phyloP scores from a whole-genome alignment of 805 yeast species.

The Candida caryicola region DNA sequence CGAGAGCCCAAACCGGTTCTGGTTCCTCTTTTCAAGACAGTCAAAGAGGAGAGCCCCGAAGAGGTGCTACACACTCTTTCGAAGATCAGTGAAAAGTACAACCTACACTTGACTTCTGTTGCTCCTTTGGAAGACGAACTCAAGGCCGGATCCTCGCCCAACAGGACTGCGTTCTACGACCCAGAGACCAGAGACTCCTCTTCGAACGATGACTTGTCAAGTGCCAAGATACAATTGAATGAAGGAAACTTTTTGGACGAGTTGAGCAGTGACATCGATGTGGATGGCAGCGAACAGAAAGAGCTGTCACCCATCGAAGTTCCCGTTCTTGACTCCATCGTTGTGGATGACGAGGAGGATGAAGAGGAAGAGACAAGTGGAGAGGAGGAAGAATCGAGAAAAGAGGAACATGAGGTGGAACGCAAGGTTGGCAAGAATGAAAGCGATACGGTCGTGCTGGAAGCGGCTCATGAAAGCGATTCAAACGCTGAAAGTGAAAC shows the following conservation, averaged over 20 bases:
- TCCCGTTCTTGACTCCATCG: neutral
- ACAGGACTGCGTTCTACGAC: constrained; percentile 1
- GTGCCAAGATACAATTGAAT: neutral
- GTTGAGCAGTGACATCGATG: neutral
- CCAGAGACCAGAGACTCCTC: constrained; percentile 4
- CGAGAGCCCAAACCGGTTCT: constrained; percentile 12
- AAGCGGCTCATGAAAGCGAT: too few species aligned
- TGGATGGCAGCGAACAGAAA: too few species aligned
- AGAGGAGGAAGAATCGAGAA: neutral
- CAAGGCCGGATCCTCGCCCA: constrained; percentile 4
- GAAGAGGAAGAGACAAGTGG: neutral
- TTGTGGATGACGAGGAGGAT: neutral
- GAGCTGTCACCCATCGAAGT: neutral
- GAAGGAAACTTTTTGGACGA: neutral
- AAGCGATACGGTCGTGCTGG: too few species aligned
- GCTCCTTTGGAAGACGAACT: constrained; percentile 19
- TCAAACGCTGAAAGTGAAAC: constrained; percentile 1
- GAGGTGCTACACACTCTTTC: constrained; percentile 17
- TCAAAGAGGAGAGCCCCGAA: constrained; percentile 26
- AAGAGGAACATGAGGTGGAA: too few species aligned
- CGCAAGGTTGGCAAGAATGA: too few species aligned
- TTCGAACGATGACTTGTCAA: neutral
- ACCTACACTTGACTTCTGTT: constrained; percentile 21
- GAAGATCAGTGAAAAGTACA: constrained; percentile 23
- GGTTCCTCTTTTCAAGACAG: constrained; percentile 26